phyloP scores from a whole-genome alignment of 768 basidiomycete genomes.

The Lactifluus volemus region DNA sequence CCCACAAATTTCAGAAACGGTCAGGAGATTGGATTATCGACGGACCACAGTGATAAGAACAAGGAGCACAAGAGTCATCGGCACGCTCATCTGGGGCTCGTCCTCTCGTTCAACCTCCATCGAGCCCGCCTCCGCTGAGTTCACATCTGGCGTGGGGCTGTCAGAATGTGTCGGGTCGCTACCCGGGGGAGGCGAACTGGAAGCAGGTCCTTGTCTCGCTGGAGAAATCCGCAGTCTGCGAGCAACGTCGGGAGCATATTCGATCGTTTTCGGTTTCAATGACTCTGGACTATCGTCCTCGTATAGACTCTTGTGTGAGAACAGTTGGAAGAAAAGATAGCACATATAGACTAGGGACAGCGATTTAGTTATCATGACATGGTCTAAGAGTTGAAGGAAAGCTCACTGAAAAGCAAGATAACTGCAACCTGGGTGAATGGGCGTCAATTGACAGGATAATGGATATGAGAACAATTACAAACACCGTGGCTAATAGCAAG shows the following conservation, averaged over 20 bases:
- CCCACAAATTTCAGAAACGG: not conserved
- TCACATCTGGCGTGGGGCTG: not conserved
- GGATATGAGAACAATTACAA: conserved; percentile 19
- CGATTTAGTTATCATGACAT: not conserved
- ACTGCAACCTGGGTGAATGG: conserved; percentile 34
- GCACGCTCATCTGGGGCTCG: conserved; percentile 29
- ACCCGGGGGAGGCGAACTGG: not conserved
- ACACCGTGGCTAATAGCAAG: conserved; percentile 46
- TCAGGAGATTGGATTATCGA: not conserved
- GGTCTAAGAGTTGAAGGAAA: not conserved
- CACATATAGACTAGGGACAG: conserved; percentile 37
- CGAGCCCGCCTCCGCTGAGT: conserved; percentile 10
- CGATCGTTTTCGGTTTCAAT: not conserved
- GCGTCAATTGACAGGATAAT: not conserved
- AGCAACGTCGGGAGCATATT: not conserved
- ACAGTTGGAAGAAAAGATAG: conserved; percentile 48
- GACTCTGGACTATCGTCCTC: conserved; percentile 25
- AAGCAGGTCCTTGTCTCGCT: not conserved
- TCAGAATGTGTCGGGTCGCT: not conserved
- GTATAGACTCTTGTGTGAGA: conserved; percentile 48
- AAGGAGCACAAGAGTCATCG: conserved; percentile 30
- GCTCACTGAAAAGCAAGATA: conserved; percentile 44
- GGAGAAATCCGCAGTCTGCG: not conserved
- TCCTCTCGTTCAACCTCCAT: conserved; percentile 23
- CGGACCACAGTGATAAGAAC: conserved; percentile 33